phyloP scores from a whole-genome alignment of 2,329 filamentous ascomycete genomes.

The Exophiala xenobiotica region DNA sequence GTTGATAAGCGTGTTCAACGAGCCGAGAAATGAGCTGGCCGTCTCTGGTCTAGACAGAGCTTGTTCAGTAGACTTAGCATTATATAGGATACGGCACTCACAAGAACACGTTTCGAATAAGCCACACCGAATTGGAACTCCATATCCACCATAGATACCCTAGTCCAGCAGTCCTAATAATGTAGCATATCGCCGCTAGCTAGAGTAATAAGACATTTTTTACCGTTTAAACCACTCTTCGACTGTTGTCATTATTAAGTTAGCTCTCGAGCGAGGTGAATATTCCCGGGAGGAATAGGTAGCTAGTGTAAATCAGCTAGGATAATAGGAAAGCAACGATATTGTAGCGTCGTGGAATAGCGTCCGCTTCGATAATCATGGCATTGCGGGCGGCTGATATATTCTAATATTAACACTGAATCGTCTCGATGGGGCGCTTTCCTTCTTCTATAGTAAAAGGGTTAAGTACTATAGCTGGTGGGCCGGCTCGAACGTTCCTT shows the following conservation, averaged over 20 bases:
- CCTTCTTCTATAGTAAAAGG: not conserved
- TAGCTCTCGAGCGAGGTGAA: conserved; percentile 45
- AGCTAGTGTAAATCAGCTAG: conserved; percentile 53
- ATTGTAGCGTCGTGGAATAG: conserved; percentile 34
- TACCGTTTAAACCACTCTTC: conserved; percentile 32
- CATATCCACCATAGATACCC: conserved; percentile 44
- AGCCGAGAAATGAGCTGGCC: conserved; percentile 49
- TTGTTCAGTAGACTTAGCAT: not conserved
- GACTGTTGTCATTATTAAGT: conserved; percentile 27
- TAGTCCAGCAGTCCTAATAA: conserved; percentile 41
- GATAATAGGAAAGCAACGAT: conserved; percentile 44
- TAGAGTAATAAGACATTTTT: conserved; percentile 43
- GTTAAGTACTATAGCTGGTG: not conserved
- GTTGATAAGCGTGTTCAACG: conserved; percentile 50
- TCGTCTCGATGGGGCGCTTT: not conserved
- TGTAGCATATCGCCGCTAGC: conserved; percentile 45
- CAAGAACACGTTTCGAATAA: conserved; percentile 49
- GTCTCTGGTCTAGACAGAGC: conserved; percentile 33
- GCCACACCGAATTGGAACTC: conserved; percentile 52
- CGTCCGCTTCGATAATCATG: conserved; percentile 3
- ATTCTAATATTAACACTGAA: not conserved
- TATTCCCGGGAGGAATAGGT: conserved; percentile 52
- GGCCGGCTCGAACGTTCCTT: not conserved
- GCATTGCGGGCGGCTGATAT: not conserved
- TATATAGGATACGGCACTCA: conserved; percentile 22